Conservation (phyloP, 129 eudicot genomes). For the Mikania micrantha region DNA sequence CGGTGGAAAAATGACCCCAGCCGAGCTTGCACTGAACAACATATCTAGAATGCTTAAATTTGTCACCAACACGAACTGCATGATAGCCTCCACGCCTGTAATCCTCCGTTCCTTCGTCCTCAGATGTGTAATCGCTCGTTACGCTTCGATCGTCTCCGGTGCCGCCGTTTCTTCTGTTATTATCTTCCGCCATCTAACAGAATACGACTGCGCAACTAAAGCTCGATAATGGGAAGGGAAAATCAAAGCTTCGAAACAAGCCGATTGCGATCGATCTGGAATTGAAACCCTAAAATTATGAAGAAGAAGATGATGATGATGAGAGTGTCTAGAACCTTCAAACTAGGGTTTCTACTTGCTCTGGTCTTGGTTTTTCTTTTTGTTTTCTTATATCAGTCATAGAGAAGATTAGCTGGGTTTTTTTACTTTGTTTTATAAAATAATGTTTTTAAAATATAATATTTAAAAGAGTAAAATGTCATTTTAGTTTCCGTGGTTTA, state of each 20-base stretch:
- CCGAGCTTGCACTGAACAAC: slow-evolving; percentile 92
- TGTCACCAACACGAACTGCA: slow-evolving; percentile 72
- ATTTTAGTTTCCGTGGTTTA: too few species aligned
- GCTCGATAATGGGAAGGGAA: not conserved
- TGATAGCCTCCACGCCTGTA: slow-evolving; percentile 88
- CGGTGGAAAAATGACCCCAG: slow-evolving; percentile 96
- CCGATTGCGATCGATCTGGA: slow-evolving; percentile 18
- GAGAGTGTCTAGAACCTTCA: slow-evolving; percentile 14
- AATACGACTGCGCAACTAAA: not conserved
- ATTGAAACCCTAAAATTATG: slow-evolving; percentile 20
- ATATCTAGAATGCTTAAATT: slow-evolving; percentile 65
- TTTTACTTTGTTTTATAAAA: not conserved
- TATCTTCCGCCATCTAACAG: slow-evolving; percentile 26
- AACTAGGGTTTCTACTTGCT: slow-evolving; percentile 25
- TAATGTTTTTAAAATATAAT: not conserved
- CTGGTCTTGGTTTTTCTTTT: slow-evolving; percentile 10
- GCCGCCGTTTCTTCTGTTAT: slow-evolving; percentile 18
- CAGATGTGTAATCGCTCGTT: slow-evolving; percentile 59
- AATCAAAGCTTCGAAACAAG: not conserved
- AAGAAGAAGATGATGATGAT: not conserved
- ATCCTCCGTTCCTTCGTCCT: slow-evolving; percentile 92
- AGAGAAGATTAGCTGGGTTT: slow-evolving; percentile 14
- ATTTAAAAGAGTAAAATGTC: too few species aligned
- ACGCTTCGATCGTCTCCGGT: slow-evolving; percentile 27
- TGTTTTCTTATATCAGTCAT: slow-evolving; percentile 4